Evolutionary conservation across 768 basidiomycete genomes (phyloP).

Genomic region (Tylopilus subfusipes): DNA sequence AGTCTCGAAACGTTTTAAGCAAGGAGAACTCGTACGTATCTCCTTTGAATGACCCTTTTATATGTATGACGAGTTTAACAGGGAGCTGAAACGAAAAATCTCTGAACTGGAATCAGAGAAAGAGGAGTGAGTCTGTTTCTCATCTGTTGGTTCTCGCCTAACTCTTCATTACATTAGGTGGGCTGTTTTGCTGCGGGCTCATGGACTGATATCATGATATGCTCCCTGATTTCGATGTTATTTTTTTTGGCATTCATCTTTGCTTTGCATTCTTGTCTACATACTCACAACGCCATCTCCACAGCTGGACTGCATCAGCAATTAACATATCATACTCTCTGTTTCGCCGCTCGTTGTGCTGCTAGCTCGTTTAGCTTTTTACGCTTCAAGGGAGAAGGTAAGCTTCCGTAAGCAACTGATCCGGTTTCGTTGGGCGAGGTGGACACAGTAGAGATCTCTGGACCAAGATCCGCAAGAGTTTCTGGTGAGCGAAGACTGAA

Average conservation of each 20-base stretch:
- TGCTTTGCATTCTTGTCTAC: slow-evolving; percentile 20
- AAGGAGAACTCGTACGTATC: slow-evolving; percentile 76
- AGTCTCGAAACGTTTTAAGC: slow-evolving; percentile 64
- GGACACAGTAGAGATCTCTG: neutral
- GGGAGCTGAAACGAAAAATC: slow-evolving; percentile 66
- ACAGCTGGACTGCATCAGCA: slow-evolving; percentile 20
- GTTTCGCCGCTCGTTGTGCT: slow-evolving; percentile 8
- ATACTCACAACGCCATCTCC: slow-evolving; percentile 16
- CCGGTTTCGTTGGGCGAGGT: neutral
- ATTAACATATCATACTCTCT: slow-evolving; percentile 13
- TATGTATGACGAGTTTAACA: slow-evolving; percentile 27
- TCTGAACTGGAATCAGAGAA: slow-evolving; percentile 70
- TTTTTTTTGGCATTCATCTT: slow-evolving; percentile 18
- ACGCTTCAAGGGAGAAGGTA: slow-evolving; percentile 23
- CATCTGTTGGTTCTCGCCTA: slow-evolving; percentile 1
- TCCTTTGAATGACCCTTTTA: neutral
- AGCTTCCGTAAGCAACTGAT: slow-evolving; percentile 13
- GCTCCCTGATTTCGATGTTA: slow-evolving; percentile 19
- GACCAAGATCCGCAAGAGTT: slow-evolving; percentile 1
- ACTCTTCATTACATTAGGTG: slow-evolving; percentile 50
- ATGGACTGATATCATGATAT: slow-evolving; percentile 41
- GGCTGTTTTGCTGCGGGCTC: slow-evolving; percentile 54
- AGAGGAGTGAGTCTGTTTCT: slow-evolving; percentile 60
- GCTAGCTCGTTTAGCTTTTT: slow-evolving; percentile 15
- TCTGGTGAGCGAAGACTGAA: slow-evolving; percentile 5